A percentile compares a stretch with the other conserved stretches of the same genome.
phyloP scores from a whole-genome alignment of 2,329 filamentous ascomycete genomes.

The Cordyceps javanica region DNA sequence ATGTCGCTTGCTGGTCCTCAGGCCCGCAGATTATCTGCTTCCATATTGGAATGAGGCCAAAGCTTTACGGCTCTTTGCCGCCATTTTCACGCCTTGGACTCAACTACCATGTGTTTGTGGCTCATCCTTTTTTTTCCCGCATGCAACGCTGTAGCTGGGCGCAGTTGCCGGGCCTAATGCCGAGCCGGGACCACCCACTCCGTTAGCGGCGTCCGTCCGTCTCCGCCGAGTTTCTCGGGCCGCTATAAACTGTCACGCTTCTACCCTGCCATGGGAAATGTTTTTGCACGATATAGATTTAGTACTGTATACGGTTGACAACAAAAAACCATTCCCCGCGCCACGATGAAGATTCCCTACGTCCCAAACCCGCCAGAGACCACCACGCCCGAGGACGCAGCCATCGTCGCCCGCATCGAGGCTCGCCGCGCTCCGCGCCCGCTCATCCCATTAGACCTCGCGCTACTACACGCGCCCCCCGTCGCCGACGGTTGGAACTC shows the following conservation, averaged over 20 bases:
- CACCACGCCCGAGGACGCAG: constrained; percentile 39
- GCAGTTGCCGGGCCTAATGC: constrained; percentile 6
- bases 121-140: not conserved
- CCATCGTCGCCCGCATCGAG: constrained; percentile 57
- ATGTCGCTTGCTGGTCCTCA: too few species aligned
- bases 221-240: not conserved
- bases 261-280: not conserved
- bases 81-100: too few species aligned
- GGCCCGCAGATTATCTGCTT: too few species aligned
- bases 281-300: too few species aligned
- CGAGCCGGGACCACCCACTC: not conserved
- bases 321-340: too few species aligned
- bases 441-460: constrained; percentile 67
- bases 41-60: too few species aligned
- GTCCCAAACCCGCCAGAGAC: constrained; percentile 45
- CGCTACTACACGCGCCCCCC: constrained; percentile 66
- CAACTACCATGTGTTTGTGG: too few species aligned
- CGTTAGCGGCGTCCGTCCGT: not conserved
- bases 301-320: too few species aligned
- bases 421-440: constrained; percentile 63
- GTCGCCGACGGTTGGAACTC: constrained; percentile 72
- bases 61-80: too few species aligned
- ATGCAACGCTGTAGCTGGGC: not conserved
- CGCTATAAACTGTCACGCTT: not conserved
- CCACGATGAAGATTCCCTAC: constrained; percentile 62